Evolutionary conservation across 768 basidiomycete genomes (phyloP).

Genomic region (Gloeostereum incarnatum): DNA sequence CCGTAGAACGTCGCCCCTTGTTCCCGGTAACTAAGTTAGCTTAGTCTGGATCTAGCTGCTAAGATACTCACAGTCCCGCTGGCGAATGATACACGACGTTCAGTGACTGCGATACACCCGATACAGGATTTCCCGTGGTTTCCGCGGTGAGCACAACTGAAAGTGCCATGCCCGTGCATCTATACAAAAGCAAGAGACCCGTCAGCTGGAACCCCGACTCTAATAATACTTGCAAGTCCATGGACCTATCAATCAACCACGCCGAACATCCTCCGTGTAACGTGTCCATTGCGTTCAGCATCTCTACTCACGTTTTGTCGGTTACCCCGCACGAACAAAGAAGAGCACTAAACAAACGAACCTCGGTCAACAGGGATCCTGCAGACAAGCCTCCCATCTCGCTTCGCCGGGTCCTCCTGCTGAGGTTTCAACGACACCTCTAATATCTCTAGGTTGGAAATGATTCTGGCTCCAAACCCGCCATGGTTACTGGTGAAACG

Average conservation of each 20-base stretch:
- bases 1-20: slow-evolving; percentile 19
- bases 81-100: slow-evolving; percentile 24
- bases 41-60: not conserved
- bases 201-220: not conserved
- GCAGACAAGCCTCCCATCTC: too few species aligned
- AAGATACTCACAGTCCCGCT: slow-evolving; percentile 17
- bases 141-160: not conserved
- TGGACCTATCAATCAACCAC: slow-evolving; percentile 20
- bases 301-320: too few species aligned
- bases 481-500: too few species aligned
- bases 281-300: slow-evolving; percentile 17
- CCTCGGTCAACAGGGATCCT: too few species aligned
- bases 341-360: too few species aligned
- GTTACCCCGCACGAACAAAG: too few species aligned
- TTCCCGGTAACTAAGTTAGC: not conserved
- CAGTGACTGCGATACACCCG: slow-evolving; percentile 22
- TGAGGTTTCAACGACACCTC: too few species aligned
- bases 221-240: slow-evolving; percentile 1
- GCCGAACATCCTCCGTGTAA: slow-evolving; percentile 24
- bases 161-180: slow-evolving; percentile 1
- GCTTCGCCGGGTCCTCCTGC: too few species aligned
- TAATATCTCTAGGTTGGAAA: too few species aligned
- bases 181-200: not conserved
- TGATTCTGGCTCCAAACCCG: too few species aligned
- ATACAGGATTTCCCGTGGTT: not conserved